Evolutionary conservation across 257 asterid genomes (phyloP).

Genomic region (Misopates orontium): DNA sequence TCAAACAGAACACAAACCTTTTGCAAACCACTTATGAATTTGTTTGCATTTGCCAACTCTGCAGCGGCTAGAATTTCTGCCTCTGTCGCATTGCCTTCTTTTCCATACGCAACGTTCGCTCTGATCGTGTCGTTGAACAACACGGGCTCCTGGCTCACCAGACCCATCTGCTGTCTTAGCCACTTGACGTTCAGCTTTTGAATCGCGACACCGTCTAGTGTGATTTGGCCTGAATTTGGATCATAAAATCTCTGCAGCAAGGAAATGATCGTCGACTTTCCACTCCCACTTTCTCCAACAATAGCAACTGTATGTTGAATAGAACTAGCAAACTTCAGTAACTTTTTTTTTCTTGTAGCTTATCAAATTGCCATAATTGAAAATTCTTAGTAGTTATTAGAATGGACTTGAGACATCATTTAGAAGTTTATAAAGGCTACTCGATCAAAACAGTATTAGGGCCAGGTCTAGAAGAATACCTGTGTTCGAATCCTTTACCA

Average conservation of each 20-base stretch:
- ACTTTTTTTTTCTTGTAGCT: neutral
- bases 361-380: no score
- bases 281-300: slow-evolving; percentile 66
- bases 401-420: no score
- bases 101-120: slow-evolving; percentile 53
- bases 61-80: slow-evolving; percentile 49
- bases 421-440: no score
- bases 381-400: no score
- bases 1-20: slow-evolving; percentile 26
- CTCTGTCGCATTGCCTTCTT: slow-evolving; percentile 45
- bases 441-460: no score
- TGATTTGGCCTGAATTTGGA: slow-evolving; percentile 45
- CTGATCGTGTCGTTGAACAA: slow-evolving; percentile 50
- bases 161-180: slow-evolving; percentile 59
- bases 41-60: slow-evolving; percentile 51
- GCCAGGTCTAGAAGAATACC: no score
- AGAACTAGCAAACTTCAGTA: neutral
- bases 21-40: slow-evolving; percentile 48
- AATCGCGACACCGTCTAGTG: slow-evolving; percentile 40
- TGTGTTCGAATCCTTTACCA: no score
- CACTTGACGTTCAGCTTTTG: slow-evolving; percentile 39
- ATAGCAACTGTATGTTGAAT: slow-evolving; percentile 51
- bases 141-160: slow-evolving; percentile 56
- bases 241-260: slow-evolving; percentile 55
- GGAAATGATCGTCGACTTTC: slow-evolving; percentile 58